Conservation (phyloP, 352 stramenopile genomes). For the Globisporangium sylvaticum region DNA sequence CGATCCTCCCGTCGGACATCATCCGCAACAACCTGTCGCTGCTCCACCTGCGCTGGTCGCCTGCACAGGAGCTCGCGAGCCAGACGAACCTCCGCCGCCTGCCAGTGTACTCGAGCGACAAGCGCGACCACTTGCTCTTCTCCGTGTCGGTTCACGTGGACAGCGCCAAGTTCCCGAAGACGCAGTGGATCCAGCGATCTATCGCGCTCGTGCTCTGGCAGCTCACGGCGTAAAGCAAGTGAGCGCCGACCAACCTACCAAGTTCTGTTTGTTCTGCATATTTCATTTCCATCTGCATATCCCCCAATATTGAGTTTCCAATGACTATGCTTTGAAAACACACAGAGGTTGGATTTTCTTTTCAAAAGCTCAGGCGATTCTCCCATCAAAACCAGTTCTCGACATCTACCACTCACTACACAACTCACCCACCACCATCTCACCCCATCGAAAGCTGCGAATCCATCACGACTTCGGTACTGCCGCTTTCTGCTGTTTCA, state of each 20-base stretch:
- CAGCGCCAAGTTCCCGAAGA: slow-evolving; percentile 41
- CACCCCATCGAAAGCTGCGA: background rate
- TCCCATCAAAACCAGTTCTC: background rate
- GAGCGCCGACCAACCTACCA: background rate
- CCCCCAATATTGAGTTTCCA: background rate
- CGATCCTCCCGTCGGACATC: slow-evolving; percentile 71
- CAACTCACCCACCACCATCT: background rate
- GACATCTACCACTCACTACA: background rate
- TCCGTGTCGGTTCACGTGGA: slow-evolving; percentile 71
- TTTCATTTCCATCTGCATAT: slow-evolving; percentile 6
- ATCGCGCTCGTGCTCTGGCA: slow-evolving; percentile 84
- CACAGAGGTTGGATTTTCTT: background rate
- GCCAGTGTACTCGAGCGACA: slow-evolving; percentile 83
- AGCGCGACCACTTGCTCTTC: slow-evolving; percentile 75
- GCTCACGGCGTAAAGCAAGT: slow-evolving; percentile 25
- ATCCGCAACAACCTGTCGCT: slow-evolving; percentile 67
- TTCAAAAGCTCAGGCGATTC: background rate
- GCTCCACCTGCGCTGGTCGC: slow-evolving; percentile 71
- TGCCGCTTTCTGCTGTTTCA: slow-evolving; percentile 27
- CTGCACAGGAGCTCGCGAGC: slow-evolving; percentile 25
- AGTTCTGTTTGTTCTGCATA: slow-evolving; percentile 2
- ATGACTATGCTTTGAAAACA: background rate
- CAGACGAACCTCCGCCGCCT: slow-evolving; percentile 36
- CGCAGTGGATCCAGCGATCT: slow-evolving; percentile 77
- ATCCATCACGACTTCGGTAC: background rate